Percentiles rank a stretch among this genome's conserved stretches.
Evolutionary conservation across 1,139 yeast species (phyloP).

Genomic region (Meyerozyma smithsonii): DNA sequence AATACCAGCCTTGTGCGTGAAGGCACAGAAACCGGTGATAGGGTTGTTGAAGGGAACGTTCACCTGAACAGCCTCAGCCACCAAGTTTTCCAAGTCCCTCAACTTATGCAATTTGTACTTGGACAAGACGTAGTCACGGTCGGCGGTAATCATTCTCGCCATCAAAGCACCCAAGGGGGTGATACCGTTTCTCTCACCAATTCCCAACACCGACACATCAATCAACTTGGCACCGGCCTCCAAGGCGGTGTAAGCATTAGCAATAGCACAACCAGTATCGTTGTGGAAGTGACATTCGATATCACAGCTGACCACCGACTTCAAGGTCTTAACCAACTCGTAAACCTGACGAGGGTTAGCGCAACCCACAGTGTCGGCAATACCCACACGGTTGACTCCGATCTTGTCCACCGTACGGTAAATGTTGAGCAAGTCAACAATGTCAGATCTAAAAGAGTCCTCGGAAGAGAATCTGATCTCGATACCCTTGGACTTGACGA

Average conservation of each 20-base stretch:
- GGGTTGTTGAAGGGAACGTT: conserved; percentile 59
- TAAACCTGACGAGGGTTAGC: conserved; percentile 60
- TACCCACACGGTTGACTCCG: conserved; percentile 57
- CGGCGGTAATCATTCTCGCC: conserved; percentile 61
- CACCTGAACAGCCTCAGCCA: conserved; percentile 55
- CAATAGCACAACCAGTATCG: conserved; percentile 60
- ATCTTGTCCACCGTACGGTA: conserved; percentile 55
- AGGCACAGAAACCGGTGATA: conserved; percentile 59
- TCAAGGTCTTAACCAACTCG: conserved; percentile 54
- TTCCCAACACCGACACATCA: conserved; percentile 55
- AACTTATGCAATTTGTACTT: conserved; percentile 51
- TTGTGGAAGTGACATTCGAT: conserved; percentile 60
- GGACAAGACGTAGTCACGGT: conserved; percentile 52
- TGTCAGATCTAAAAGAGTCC: conserved; percentile 55
- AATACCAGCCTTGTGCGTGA: conserved; percentile 59
- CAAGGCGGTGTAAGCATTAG: conserved; percentile 56
- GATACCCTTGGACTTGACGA: conserved; percentile 53
- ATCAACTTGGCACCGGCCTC: conserved; percentile 59
- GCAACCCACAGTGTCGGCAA: conserved; percentile 60
- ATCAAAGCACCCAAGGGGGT: conserved; percentile 59
- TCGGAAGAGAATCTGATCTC: conserved; percentile 55
- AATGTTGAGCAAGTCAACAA: conserved; percentile 52
- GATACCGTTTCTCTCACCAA: conserved; percentile 59
- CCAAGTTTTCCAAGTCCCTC: conserved; percentile 53
- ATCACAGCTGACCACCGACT: conserved; percentile 51